Conservation (phyloP, 2,329 filamentous ascomycete genomes). For the Venturia effusa region DNA sequence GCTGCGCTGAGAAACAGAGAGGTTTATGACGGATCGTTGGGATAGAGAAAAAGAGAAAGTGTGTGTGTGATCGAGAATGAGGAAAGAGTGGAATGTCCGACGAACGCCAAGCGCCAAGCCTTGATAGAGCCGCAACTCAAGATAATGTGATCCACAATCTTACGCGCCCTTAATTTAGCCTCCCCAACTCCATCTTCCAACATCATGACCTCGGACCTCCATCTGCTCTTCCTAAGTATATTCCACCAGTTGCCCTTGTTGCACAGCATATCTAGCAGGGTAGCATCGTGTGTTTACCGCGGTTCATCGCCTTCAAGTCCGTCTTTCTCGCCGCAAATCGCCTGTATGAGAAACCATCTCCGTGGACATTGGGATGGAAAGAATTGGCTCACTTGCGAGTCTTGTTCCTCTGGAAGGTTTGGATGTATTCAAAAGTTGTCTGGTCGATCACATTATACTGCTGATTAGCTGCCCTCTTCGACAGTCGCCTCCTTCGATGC, state of each 20-base stretch:
- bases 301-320: neutral
- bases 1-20: too few relatives aligned
- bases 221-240: neutral
- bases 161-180: neutral
- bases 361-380: neutral
- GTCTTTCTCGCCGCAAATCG: neutral
- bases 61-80: too few relatives aligned
- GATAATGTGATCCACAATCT: neutral
- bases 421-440: too few relatives aligned
- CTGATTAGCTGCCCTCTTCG: too few relatives aligned
- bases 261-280: neutral
- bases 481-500: too few relatives aligned
- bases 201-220: neutral
- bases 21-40: too few relatives aligned
- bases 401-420: too few relatives aligned
- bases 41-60: too few relatives aligned
- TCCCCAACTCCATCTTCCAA: neutral
- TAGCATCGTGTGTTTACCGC: neutral
- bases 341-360: neutral
- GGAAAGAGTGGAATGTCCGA: neutral
- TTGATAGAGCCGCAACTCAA: neutral
- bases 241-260: neutral
- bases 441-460: too few relatives aligned
- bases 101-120: neutral
- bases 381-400: too few relatives aligned